Base-by-base conservation (phyloP, 2,329 filamentous ascomycete genomes). In the Drechslerella coelobrocha region DNA sequence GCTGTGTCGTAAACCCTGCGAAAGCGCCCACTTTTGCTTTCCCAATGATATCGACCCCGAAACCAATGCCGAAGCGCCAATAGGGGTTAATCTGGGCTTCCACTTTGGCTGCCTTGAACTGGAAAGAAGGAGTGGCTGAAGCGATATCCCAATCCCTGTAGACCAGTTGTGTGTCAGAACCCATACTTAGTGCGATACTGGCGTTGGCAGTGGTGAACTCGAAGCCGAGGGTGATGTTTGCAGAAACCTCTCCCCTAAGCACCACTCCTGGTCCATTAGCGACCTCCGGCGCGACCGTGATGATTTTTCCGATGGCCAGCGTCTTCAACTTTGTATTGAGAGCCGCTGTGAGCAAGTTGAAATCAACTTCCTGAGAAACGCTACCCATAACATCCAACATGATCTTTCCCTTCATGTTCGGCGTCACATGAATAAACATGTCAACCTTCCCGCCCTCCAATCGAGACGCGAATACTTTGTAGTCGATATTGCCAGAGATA, bases 361-460 rank as follows among this genome's bases (percentile, higher is more conserved):
- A 45, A 8, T 45, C 41, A 17, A 45, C 19, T 10, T 45, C 41
- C 10, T 45, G 19, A 7, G 5, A 2, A 2, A 45, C 19, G 19
- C n/a, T 45, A 6, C 41, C 41, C 5, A 45, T 10, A 6, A 45
- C 14, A 2, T 45, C 41, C n/a, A 45, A 7, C 19, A 19, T 19
- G 4, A 45, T 45, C 41, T 45, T 45, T 4, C 41, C 41, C 41
- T 45, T 45, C n/a, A 45, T 17, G 41, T 45, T 45, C 8, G 41
- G 41, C 14, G 41, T 45, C 9, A 45, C 41, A 23, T 19, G 8
- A 10, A 45, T 45, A 21, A 19, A 45, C 17, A 45, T n/a, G 41
- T 45, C 17, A 17, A 21, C 8, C 41, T 45, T 45, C 8, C 41
- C 41, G 19, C 41, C 41, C n/a, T 45, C 17, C 41, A 21, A 21